Base-by-base conservation (phyloP, 345 rosid species). In the Salix brachista region DNA sequence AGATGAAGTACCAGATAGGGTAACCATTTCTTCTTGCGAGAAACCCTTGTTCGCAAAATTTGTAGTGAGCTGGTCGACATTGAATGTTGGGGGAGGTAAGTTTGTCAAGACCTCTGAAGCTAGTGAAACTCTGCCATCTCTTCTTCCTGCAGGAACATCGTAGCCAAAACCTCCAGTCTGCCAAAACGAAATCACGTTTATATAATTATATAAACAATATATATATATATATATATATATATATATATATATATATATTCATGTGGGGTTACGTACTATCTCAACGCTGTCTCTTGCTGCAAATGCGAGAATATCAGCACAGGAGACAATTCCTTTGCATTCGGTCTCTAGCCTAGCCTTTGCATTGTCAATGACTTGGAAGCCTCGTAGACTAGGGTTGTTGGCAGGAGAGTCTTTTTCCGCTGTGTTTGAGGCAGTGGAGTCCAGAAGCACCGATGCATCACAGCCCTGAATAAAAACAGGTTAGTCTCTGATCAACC, bases 101-200 rank as follows among this genome's bases (percentile, higher is more conserved):
- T 80, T 67, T 41, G 79, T 39, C 0, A 34, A 12, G 6, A 77
- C 26, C 13, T 88, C 90, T 0, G 87, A 84, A 23, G 87, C 85
- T 2, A 67, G 17, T 9, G 94, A 90, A 74, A 79, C 76, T 78
- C 68, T 82, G 3, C 91, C 94, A 26, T 90, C 94, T 80, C 87
- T 88, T 83, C 91, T 85, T 65, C 91, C 94, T 0, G 88, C 87
- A 2, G 88, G 91, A 34, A 90, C 88, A 71, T 81, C 82, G 50
- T 87, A 90, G 34, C 82, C 85, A 23, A 73, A 2, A 1, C 94
- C 92, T 76, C 89, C 89, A 0, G 82, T 81, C 88, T 88, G 73
- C 73, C 16, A 14, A 3, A 14, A 39, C 39, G 14, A 39, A 30
- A 16, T 18, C 10, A 34, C 36, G 36, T 34, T 34, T 34, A 34